These are phyloP conservation scores for Agroathelia rolfsii DNA, from an alignment of 1,284 basidiomycete genomes.

Conservation along the genomic window DNA sequence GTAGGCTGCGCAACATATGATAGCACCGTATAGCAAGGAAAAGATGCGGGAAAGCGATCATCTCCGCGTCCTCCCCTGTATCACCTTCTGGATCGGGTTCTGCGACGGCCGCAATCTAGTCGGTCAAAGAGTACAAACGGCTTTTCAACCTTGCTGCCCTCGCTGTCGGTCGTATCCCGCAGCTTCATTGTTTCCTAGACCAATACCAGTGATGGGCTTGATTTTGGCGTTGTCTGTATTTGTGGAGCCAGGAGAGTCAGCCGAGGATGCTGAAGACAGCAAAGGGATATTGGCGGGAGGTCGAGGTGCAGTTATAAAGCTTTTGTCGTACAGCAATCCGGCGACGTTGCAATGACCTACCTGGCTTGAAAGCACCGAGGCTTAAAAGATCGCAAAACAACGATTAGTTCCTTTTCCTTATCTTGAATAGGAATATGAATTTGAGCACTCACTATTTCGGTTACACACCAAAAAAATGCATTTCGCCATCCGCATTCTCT, in stretches of 20 bases:
- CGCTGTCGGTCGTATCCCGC: slow-evolving; percentile 77
- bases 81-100: slow-evolving; percentile 66
- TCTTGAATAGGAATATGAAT: slow-evolving; percentile 4
- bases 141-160: slow-evolving; percentile 84
- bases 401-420: background rate
- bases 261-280: slow-evolving; percentile 15
- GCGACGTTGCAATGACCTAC: slow-evolving; percentile 91
- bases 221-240: slow-evolving; percentile 39
- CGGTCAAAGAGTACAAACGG: slow-evolving; percentile 85
- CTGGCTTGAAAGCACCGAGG: slow-evolving; percentile 55
- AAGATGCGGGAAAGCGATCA: too few relatives aligned
- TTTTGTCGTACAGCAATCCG: slow-evolving; percentile 85
- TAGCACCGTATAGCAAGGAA: too few relatives aligned
- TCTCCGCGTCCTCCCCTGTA: slow-evolving; percentile 42
- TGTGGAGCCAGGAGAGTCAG: slow-evolving; percentile 24
- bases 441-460: slow-evolving; percentile 53
- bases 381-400: slow-evolving; percentile 31
- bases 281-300: slow-evolving; percentile 15
- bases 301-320: slow-evolving; percentile 55
- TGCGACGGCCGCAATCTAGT: slow-evolving; percentile 59
- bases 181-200: slow-evolving; percentile 28
- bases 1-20: too few relatives aligned
- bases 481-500: slow-evolving; percentile 74
- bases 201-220: slow-evolving; percentile 76
- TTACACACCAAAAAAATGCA: slow-evolving; percentile 77